Evolutionary conservation across 352 stramenopile genomes (phyloP).

Genomic region (Pythium vanterpoolii): DNA sequence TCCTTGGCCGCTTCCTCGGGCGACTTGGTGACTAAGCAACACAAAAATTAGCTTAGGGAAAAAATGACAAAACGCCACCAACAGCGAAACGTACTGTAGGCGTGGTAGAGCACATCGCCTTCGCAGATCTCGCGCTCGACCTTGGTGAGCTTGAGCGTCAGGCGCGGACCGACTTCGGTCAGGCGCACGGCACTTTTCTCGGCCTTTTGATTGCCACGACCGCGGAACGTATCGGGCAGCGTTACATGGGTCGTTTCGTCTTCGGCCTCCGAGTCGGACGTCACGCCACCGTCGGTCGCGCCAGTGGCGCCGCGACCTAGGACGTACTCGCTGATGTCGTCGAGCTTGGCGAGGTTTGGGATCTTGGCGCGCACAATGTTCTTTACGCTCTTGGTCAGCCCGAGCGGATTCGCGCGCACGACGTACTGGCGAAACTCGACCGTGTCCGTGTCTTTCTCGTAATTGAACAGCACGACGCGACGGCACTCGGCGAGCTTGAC

Average conservation of each 20-base stretch:
- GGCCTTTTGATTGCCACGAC: slow-evolving; percentile 89
- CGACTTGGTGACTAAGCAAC: slow-evolving; percentile 64
- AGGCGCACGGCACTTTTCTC: slow-evolving; percentile 94
- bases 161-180: slow-evolving; percentile 94
- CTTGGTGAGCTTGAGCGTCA: slow-evolving; percentile 95
- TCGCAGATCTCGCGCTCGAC: slow-evolving; percentile 95
- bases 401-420: slow-evolving; percentile 93
- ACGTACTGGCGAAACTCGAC: slow-evolving; percentile 98
- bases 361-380: slow-evolving; percentile 88
- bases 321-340: slow-evolving; percentile 97
- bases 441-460: slow-evolving; percentile 89
- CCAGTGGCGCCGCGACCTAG: slow-evolving; percentile 49
- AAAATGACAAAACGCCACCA: background rate
- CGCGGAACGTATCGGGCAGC: slow-evolving; percentile 90
- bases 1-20: slow-evolving; percentile 75
- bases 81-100: slow-evolving; percentile 50
- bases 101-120: slow-evolving; percentile 98
- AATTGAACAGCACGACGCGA: slow-evolving; percentile 97
- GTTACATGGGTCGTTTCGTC: slow-evolving; percentile 92
- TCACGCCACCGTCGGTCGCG: slow-evolving; percentile 49
- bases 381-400: slow-evolving; percentile 83
- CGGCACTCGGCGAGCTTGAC: slow-evolving; percentile 94
- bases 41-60: background rate
- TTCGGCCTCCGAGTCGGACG: slow-evolving; percentile 95
- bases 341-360: slow-evolving; percentile 91